Conservation (phyloP, 805 yeast genomes). For the Suhomyces sp. region DNA sequence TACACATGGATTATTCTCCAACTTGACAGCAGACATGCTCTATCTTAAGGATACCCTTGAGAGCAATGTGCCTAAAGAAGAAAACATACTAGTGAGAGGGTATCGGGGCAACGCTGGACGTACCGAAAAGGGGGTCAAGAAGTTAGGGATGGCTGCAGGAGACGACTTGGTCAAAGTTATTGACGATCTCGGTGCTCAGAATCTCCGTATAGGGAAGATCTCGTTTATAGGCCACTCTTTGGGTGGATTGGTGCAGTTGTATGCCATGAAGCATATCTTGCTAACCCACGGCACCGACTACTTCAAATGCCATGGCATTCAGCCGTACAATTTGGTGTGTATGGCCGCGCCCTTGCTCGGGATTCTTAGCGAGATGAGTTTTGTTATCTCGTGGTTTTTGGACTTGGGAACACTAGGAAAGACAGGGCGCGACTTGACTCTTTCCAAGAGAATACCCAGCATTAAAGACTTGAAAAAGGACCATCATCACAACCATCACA, state of each 20-base stretch:
- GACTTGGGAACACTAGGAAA: slow-evolving; percentile 45
- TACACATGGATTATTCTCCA: slow-evolving; percentile 45
- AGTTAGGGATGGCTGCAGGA: slow-evolving; percentile 32
- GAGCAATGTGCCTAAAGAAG: slow-evolving; percentile 15
- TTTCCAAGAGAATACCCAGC: slow-evolving; percentile 31
- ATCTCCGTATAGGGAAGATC: slow-evolving; percentile 22
- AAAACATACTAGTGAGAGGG: slow-evolving; percentile 39
- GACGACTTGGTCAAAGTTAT: slow-evolving; percentile 26
- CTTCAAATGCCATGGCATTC: slow-evolving; percentile 24
- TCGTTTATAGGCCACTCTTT: slow-evolving; percentile 45
- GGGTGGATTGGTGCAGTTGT: slow-evolving; percentile 43
- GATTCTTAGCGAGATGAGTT: slow-evolving; percentile 39
- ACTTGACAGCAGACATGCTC: slow-evolving; percentile 44
- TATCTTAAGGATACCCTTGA: slow-evolving; percentile 36
- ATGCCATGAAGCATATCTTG: slow-evolving; percentile 38
- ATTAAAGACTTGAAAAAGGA: slow-evolving; percentile 15
- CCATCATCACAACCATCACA: slow-evolving; percentile 5
- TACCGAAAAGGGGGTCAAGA: slow-evolving; percentile 40
- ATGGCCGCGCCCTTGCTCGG: slow-evolving; percentile 45
- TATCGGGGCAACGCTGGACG: slow-evolving; percentile 39
- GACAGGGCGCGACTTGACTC: slow-evolving; percentile 44
- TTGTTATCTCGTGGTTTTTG: slow-evolving; percentile 38
- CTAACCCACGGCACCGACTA: slow-evolving; percentile 27
- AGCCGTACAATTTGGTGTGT: slow-evolving; percentile 33
- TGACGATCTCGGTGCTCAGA: slow-evolving; percentile 14